These are phyloP conservation scores for Rutstroemia sp. DNA, from an alignment of 2,329 filamentous ascomycete genomes.

Conservation along the genomic window DNA sequence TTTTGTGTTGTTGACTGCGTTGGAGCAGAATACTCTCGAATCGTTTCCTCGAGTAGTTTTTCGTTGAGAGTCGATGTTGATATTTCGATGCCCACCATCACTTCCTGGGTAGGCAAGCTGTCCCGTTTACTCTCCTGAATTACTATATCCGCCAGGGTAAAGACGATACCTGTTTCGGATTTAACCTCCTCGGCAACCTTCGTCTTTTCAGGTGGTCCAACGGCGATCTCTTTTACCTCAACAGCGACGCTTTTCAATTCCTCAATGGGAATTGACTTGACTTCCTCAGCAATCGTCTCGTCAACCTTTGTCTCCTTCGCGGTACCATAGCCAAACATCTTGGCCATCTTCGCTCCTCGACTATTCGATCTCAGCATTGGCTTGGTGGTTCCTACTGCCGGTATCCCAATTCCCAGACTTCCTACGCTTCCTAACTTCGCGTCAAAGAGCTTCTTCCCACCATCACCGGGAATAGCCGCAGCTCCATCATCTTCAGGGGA, in stretches of 20 bases:
- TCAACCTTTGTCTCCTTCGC: constrained; percentile 1
- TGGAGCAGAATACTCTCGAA: neutral
- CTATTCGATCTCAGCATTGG: constrained; percentile 7
- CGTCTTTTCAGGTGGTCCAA: neutral
- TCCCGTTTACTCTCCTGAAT: too few species aligned
- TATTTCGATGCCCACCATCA: too few species aligned
- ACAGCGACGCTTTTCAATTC: neutral
- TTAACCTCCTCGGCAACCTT: too few species aligned
- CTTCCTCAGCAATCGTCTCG: neutral
- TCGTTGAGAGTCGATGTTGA: too few species aligned
- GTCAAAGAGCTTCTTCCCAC: constrained; percentile 1
- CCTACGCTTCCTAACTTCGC: constrained; percentile 3
- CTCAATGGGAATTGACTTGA: neutral
- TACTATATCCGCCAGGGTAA: too few species aligned
- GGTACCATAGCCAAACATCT: constrained; percentile 17
- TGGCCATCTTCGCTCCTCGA: constrained; percentile 17
- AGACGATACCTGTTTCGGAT: too few species aligned
- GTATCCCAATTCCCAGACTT: neutral
- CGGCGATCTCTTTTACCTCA: neutral
- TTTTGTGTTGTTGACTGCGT: neutral
- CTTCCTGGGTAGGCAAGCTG: too few species aligned
- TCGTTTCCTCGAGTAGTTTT: too few species aligned
- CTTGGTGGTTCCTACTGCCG: neutral
- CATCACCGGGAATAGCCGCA: neutral
- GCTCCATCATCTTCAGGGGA: neutral